Evolutionary conservation across 106 monocot genomes (phyloP).

Genomic region (Ottelia alismoides): DNA sequence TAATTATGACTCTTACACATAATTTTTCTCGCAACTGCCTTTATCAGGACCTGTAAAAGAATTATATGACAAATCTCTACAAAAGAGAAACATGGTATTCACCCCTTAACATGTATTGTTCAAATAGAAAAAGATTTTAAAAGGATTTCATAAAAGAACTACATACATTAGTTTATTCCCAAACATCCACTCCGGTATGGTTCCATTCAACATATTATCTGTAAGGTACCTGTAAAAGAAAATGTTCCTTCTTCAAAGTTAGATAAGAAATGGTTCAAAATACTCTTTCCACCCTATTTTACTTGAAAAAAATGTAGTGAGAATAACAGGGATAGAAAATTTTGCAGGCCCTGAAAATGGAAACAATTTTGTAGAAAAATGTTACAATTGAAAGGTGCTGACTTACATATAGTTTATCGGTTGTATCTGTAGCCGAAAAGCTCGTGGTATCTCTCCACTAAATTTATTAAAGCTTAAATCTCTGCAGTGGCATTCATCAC

Average conservation of each 20-base stretch:
- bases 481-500: too few species aligned
- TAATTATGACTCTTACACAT: not conserved
- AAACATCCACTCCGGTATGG: constrained; percentile 59
- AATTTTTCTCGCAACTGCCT: not conserved
- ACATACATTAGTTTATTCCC: constrained; percentile 12
- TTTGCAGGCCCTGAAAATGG: not conserved
- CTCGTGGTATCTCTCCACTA: not conserved
- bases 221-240: constrained; percentile 39
- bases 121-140: not conserved
- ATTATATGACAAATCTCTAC: constrained; percentile 17
- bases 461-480: constrained; percentile 23
- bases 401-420: constrained; percentile 1
- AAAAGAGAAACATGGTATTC: not conserved
- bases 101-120: not conserved
- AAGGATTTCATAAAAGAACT: not conserved
- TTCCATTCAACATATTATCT: constrained; percentile 51
- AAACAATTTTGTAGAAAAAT: not conserved
- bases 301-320: not conserved
- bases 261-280: too few species aligned
- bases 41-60: constrained; percentile 1
- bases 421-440: not conserved
- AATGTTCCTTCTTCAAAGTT: not conserved
- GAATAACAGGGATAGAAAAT: not conserved
- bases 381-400: not conserved
- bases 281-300: not conserved